Percentiles rank a stretch among this genome's conserved stretches.
Conservation (phyloP, 345 rosid species). For the Laguncularia racemosa region DNA sequence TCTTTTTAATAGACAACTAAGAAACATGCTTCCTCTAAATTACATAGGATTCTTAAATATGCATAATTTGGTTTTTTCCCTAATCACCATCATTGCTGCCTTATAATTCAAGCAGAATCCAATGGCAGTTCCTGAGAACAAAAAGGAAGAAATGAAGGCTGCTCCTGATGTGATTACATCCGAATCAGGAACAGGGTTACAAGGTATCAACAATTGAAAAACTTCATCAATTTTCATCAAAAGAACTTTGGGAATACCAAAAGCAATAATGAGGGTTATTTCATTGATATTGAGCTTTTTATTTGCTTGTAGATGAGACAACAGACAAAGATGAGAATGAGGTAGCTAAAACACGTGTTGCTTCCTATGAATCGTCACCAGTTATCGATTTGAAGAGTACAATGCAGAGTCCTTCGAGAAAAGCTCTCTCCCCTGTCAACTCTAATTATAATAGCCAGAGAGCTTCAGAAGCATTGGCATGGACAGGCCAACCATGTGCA, state of each 20-base stretch:
- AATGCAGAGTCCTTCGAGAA: conserved; percentile 40
- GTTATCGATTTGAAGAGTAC: conserved; percentile 13
- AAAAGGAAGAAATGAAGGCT: conserved; percentile 11
- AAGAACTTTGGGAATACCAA: background rate
- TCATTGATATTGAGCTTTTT: background rate
- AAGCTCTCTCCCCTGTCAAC: conserved; percentile 55
- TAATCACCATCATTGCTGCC: background rate
- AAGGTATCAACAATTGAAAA: conserved; percentile 24
- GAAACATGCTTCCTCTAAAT: too few relatives aligned
- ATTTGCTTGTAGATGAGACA: conserved; percentile 12
- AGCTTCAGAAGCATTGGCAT: conserved; percentile 11
- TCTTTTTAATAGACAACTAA: too few relatives aligned
- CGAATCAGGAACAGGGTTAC: conserved; percentile 15
- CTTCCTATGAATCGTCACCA: conserved; percentile 11
- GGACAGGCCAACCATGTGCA: conserved; percentile 7
- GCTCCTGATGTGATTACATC: conserved; percentile 6
- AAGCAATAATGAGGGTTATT: background rate
- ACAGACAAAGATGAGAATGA: conserved; percentile 17
- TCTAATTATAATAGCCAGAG: conserved; percentile 25
- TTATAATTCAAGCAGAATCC: conserved; percentile 17
- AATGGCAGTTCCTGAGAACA: conserved; percentile 18
- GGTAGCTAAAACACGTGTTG: too few relatives aligned
- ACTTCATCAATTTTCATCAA: background rate
- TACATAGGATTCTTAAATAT: too few relatives aligned
- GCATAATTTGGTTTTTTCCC: too few relatives aligned